Evolutionary conservation across 2,329 filamentous ascomycete species (phyloP), one percentile per base, ranked within the genome.

Genomic region (Penicillium verrucosum): DNA sequence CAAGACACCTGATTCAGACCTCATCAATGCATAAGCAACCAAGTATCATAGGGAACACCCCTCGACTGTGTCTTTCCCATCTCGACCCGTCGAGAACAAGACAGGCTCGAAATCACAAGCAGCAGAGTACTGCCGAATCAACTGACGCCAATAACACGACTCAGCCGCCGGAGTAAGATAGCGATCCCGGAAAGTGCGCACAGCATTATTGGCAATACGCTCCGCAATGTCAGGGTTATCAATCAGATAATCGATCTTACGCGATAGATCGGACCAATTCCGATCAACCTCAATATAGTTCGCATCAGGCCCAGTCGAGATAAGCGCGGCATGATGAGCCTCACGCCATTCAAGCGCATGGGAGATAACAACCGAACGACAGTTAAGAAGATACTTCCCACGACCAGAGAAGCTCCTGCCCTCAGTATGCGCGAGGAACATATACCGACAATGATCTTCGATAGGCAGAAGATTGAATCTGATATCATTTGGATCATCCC

Each of bases 261-360:
- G 60, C 12, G 74, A 70, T 55, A 85, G 74, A 60, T 88, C 84
- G 38, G 81, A 81, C 68, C 85, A 89, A 64, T 83, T 78, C 5
- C 73, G 66, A 23, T 77, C 68, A 0, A 82, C 79, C 55, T 78
- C 70, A 14, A 83, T 73, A 41, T 76, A 81, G 56, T 82, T 83
- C 29, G 80, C 77, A 3, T 79, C 72, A 1, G 77, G 74, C 0
- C 80, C 80, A 1, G 72, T 70, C 1, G 75, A 63, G 8, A 76
- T 62, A 34, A 83, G 65, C 0, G 81, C 75, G 0, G 75, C 75
- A 44, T 80, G 76, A 54, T 82, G 78, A 43, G 77, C 78, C 58
- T 82, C 77, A 9, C 76, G 70, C 75, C 79, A 83, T 44, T 74
- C 68, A 23, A 82, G 72, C 16, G 74, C 68, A 55, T 82, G 81